A percentile compares a stretch with the other conserved stretches of the same genome.
Evolutionary conservation across 768 basidiomycete species (phyloP).

Genomic region (Clavulina sp.): DNA sequence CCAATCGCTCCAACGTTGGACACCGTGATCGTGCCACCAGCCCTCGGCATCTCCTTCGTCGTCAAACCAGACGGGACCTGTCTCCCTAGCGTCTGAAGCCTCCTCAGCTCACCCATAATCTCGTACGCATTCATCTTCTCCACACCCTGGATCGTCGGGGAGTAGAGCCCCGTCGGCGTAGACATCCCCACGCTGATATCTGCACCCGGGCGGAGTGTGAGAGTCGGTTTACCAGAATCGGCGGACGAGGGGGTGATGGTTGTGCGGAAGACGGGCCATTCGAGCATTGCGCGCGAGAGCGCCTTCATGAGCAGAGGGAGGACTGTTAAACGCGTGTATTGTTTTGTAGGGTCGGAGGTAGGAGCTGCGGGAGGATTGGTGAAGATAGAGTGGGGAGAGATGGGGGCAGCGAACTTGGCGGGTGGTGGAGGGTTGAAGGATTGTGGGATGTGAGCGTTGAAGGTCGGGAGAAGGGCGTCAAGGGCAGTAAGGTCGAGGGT

Average conservation of each 20-base stretch:
- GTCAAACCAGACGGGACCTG: constrained; percentile 49
- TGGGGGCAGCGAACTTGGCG: constrained; percentile 17
- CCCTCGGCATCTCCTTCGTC: constrained; percentile 48
- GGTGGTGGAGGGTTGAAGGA: constrained; percentile 25
- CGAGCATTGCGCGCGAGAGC: constrained; percentile 58
- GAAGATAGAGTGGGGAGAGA: constrained; percentile 21
- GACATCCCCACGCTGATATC: constrained; percentile 66
- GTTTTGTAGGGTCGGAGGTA: constrained; percentile 14
- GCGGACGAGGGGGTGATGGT: constrained; percentile 27
- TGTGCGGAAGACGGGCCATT: constrained; percentile 71
- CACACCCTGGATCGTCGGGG: constrained; percentile 45
- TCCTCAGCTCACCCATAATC: constrained; percentile 42
- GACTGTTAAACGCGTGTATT: constrained; percentile 54
- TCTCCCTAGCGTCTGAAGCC: constrained; percentile 46
- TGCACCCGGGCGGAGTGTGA: constrained; percentile 54
- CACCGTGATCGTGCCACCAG: constrained; percentile 64
- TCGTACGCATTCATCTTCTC: constrained; percentile 40
- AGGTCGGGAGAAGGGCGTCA: constrained; percentile 38
- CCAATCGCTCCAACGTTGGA: constrained; percentile 75
- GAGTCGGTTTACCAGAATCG: constrained; percentile 33
- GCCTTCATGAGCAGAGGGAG: constrained; percentile 74
- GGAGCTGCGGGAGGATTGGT: constrained; percentile 4
- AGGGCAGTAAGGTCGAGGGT: constrained; percentile 58
- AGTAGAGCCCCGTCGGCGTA: constrained; percentile 69
- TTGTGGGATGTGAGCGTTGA: constrained; percentile 53